These are phyloP conservation scores for Pseudogymnoascus sp. DNA, from an alignment of 2,329 filamentous ascomycete genomes.

Conservation along the genomic window DNA sequence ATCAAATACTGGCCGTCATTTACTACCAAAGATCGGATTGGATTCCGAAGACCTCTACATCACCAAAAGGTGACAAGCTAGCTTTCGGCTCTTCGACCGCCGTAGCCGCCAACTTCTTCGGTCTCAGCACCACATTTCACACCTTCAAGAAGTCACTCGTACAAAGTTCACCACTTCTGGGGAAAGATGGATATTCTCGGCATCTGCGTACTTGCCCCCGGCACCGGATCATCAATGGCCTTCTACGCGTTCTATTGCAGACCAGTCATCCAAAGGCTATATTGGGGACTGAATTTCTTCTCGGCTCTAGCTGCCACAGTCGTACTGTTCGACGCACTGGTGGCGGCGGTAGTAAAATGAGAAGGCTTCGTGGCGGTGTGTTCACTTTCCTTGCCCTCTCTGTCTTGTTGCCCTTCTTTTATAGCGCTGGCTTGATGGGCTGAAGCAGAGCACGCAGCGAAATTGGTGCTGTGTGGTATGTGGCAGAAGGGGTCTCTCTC, in stretches of 20 bases:
- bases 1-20: conserved; percentile 18
- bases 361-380: too few relatives aligned
- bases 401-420: too few relatives aligned
- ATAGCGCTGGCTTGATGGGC: too few relatives aligned
- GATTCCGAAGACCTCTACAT: background rate
- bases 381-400: too few relatives aligned
- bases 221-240: conserved; percentile 12
- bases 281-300: background rate
- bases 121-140: conserved; percentile 23
- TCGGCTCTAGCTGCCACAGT: background rate
- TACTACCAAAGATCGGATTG: conserved; percentile 19
- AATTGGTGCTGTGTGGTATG: too few relatives aligned
- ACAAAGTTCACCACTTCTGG: conserved; percentile 25
- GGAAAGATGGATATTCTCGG: conserved; percentile 25
- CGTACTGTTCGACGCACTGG: conserved; percentile 23
- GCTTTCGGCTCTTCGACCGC: background rate
- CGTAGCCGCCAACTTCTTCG: background rate
- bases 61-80: background rate
- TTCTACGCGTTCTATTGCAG: conserved; percentile 24
- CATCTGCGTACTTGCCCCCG: conserved; percentile 13
- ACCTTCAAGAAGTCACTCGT: conserved; percentile 25
- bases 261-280: background rate
- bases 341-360: conserved; percentile 21
- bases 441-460: too few relatives aligned
- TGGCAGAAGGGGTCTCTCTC: too few relatives aligned